Evolutionary conservation across 73 alveolate genomes (phyloP).

Genomic region (Symbiodinium natans): DNA sequence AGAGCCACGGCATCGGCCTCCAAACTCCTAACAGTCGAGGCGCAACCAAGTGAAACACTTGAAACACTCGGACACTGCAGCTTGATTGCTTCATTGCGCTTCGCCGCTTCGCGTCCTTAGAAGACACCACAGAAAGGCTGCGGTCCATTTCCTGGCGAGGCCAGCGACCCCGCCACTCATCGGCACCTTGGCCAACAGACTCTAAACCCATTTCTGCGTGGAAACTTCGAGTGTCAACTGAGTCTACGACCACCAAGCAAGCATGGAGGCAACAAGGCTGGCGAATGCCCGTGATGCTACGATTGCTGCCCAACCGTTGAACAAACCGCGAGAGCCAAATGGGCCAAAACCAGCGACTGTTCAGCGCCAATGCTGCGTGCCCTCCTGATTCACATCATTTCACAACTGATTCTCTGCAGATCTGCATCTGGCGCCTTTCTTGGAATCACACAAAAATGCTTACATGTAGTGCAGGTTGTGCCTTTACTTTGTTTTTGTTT

Average conservation of each 20-base stretch:
- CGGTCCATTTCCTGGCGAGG: neutral
- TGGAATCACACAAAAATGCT: too few species aligned
- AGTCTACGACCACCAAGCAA: neutral
- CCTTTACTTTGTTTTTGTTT: too few species aligned
- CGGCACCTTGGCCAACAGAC: neutral
- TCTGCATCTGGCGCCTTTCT: too few species aligned
- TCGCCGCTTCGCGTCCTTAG: neutral
- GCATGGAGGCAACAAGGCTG: neutral
- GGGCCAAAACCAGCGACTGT: neutral
- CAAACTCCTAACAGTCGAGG: neutral
- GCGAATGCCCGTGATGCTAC: neutral
- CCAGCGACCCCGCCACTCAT: neutral
- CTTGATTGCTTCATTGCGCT: neutral
- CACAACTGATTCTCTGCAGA: too few species aligned
- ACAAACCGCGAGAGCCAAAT: neutral
- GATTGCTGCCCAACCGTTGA: too few species aligned
- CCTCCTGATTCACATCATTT: too few species aligned
- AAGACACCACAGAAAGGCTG: neutral
- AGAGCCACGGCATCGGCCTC: neutral
- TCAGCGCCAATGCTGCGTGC: too few species aligned
- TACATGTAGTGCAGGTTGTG: too few species aligned
- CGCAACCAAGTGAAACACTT: too few species aligned
- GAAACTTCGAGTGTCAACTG: neutral
- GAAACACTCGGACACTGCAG: too few species aligned
- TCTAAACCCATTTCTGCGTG: neutral